Conservation (phyloP, 2,329 filamentous ascomycete species). For the Diaporthe helianthi region DNA sequence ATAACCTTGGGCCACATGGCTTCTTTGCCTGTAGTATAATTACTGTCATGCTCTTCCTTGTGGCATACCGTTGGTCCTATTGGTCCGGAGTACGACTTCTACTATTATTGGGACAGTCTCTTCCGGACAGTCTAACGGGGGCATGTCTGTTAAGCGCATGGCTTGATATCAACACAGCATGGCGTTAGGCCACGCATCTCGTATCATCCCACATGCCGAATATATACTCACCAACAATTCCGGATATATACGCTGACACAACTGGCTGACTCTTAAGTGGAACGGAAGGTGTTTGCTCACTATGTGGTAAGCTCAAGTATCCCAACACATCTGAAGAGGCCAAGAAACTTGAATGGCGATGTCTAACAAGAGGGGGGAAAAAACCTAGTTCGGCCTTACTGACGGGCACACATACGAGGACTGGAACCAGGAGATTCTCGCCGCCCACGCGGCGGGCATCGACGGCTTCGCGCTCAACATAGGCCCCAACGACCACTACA, state of each 20-base stretch:
- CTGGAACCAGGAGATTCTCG: slow-evolving; percentile 45
- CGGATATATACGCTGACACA: not conserved
- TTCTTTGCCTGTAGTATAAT: not conserved
- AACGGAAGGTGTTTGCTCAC: slow-evolving; percentile 41
- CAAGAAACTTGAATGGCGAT: not conserved
- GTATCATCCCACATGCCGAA: not conserved
- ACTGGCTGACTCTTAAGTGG: not conserved
- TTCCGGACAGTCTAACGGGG: too few relatives aligned
- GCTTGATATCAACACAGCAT: not conserved
- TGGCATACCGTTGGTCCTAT: too few relatives aligned
- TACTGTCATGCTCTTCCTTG: not conserved
- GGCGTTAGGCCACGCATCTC: too few relatives aligned
- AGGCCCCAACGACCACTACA: slow-evolving; percentile 45
- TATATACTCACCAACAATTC: not conserved
- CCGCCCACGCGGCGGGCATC: slow-evolving; percentile 47
- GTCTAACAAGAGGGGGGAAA: not conserved
- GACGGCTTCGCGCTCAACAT: slow-evolving; percentile 53
- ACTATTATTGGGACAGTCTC: too few relatives aligned
- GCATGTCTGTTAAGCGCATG: not conserved
- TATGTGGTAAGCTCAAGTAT: slow-evolving; percentile 39
- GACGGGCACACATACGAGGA: slow-evolving; percentile 41
- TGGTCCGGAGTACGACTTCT: not conserved
- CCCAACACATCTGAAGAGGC: not conserved
- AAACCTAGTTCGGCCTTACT: slow-evolving; percentile 43
- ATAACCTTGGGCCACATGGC: not conserved